Base-by-base conservation (phyloP, 164 flowering plant species). In the Taxillus chinensis region DNA sequence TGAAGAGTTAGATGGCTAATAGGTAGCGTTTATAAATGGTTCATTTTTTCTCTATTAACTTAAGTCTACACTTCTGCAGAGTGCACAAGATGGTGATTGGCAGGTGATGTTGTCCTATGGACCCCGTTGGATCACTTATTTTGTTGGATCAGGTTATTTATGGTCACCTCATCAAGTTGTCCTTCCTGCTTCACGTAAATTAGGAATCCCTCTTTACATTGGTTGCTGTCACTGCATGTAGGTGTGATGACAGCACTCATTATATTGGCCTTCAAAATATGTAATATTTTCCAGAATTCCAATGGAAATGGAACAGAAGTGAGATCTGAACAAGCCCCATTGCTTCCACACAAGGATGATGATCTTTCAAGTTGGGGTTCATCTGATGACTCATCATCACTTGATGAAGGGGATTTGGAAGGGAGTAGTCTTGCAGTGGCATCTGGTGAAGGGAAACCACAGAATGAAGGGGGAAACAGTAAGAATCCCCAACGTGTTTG, bases 331-430 rank as follows among this genome's bases (percentile, higher is more conserved):
- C 53, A 65, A 59, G 56, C 67, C 14, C 79, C 82, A 13, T 53
- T 78, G 62, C 71, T 78, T 50, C 17, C 58, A 7, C 64, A 37
- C n/a, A 78, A 78, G 64, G 81, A 77, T 56, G 79, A 75, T 13
- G 77, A 77, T 61, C 41, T 58, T 40, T 73, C 68, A 3, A 77
- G 83, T 52, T 72, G 80, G 79, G 79, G 74, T 55, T 78, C 81
- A 60, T 78, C 82, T 12, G 73, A 74, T 61, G 78, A 73, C 50
- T 75, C 76, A 27, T 49, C 62, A 42, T 78, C 82, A 40, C 60
- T 67, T 56, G 75, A 77, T 27, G 79, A 75, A 14, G 74, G 70
- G 41, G 78, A 74, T 57, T 43, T 64, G 3, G 77, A 75, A 39
- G 68, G 71, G 40, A 63, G 59, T 27, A 27, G 27, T 64, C 65